These are phyloP conservation scores for Ophiognomonia clavigignenti-juglandacearum DNA, from an alignment of 2,329 filamentous ascomycete species.

Conservation along the genomic window DNA sequence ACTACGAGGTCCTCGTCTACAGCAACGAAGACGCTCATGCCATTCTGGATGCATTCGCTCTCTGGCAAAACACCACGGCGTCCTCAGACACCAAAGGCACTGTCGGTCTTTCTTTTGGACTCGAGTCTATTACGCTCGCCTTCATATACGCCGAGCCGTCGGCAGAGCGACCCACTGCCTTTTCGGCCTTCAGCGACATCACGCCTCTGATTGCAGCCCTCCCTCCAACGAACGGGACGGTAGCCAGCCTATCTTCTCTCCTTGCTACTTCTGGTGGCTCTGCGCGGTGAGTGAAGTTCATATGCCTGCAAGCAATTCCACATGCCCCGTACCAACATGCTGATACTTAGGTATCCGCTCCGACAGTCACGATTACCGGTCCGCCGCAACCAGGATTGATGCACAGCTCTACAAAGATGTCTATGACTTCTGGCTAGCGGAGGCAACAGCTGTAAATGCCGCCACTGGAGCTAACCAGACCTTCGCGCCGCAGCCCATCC, in stretches of 20 bases:
- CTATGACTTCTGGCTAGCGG: constrained; percentile 19
- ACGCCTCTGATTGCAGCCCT: no score
- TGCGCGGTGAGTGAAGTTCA: no score
- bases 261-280: no score
- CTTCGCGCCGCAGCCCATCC: constrained; percentile 18
- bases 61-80: constrained; percentile 23
- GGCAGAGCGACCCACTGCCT: constrained; percentile 1
- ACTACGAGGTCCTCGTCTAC: constrained; percentile 20
- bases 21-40: constrained; percentile 16
- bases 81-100: constrained; percentile 19
- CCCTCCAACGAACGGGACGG: no score
- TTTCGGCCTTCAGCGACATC: no score
- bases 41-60: constrained; percentile 23
- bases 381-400: constrained; percentile 17
- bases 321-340: no score
- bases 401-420: constrained; percentile 23
- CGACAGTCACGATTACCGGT: constrained; percentile 26
- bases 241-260: no score
- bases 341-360: no score
- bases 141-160: constrained; percentile 22
- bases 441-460: constrained; percentile 10
- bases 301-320: no score
- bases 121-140: constrained; percentile 15
- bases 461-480: constrained; percentile 20
- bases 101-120: constrained; percentile 16